phyloP scores from a whole-genome alignment of 441 rosid genomes.

The Syzygium malaccense region DNA sequence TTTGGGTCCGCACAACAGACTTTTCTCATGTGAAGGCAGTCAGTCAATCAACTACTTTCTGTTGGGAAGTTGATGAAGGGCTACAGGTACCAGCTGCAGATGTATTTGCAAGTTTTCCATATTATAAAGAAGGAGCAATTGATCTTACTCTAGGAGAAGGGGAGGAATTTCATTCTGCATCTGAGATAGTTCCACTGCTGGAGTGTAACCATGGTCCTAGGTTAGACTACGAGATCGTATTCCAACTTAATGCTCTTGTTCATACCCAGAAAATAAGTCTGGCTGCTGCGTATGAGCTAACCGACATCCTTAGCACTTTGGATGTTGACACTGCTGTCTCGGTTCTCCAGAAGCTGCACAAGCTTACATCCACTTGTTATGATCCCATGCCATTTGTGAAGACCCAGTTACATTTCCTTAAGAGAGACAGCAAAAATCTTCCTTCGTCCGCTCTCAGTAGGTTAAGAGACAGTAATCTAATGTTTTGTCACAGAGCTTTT shows the following conservation, averaged over 20 bases:
- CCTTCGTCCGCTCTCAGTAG: constrained; percentile 30
- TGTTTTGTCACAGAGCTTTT: constrained; percentile 80
- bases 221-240: constrained; percentile 62
- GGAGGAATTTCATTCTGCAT: constrained; percentile 31
- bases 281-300: constrained; percentile 38
- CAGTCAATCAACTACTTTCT: constrained; percentile 58
- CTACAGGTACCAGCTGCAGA: constrained; percentile 26
- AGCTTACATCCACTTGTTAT: constrained; percentile 52
- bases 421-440: constrained; percentile 26
- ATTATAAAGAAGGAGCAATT: constrained; percentile 29
- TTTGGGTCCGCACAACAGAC: constrained; percentile 83
- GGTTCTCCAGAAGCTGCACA: constrained; percentile 68
- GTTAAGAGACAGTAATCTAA: constrained; percentile 40
- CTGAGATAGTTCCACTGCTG: constrained; percentile 60
- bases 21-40: constrained; percentile 56
- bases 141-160: constrained; percentile 33
- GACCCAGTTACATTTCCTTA: constrained; percentile 25
- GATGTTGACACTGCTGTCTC: constrained; percentile 34
- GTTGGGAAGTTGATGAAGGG: constrained; percentile 44
- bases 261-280: constrained; percentile 75
- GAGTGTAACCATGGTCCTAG: constrained; percentile 23
- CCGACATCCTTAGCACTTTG: constrained; percentile 35
- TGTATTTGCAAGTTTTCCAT: constrained; percentile 46
- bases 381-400: constrained; percentile 52
- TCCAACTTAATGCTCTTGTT: constrained; percentile 75